Percentiles rank a stretch among this genome's conserved stretches.
Evolutionary conservation across 805 yeast genomes (phyloP).

Genomic region (Metschnikowia shivogae): DNA sequence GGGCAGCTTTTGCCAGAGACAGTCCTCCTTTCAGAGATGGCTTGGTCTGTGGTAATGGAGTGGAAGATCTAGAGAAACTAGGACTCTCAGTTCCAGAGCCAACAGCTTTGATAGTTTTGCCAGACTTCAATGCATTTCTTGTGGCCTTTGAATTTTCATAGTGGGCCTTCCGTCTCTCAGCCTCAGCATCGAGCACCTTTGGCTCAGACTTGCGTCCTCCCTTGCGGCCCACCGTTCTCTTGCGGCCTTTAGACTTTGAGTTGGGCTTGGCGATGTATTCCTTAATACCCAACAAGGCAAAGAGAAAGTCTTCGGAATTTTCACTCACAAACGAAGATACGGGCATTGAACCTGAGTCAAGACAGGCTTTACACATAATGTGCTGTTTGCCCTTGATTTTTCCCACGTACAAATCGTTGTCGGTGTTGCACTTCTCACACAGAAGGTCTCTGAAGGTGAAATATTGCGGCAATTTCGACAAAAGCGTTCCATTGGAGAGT

Average conservation of each 20-base stretch:
- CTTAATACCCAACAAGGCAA: conserved; percentile 45
- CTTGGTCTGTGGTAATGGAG: conserved; percentile 7
- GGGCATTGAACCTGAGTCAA: conserved; percentile 17
- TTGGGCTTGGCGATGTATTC: conserved; percentile 29
- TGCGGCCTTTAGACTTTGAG: conserved; percentile 25
- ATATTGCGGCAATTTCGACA: conserved; percentile 45
- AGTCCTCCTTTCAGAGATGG: neutral
- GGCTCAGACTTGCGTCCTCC: conserved; percentile 21
- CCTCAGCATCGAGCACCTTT: conserved; percentile 24
- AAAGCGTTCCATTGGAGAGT: conserved; percentile 52
- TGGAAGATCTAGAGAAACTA: conserved; percentile 9
- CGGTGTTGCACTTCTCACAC: conserved; percentile 44
- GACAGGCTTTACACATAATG: conserved; percentile 45
- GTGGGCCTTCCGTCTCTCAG: conserved; percentile 37
- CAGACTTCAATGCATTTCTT: conserved; percentile 32
- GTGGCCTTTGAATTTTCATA: conserved; percentile 31
- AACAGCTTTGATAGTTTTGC: conserved; percentile 36
- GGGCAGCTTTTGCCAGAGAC: neutral
- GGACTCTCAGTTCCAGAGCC: conserved; percentile 24
- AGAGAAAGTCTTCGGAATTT: conserved; percentile 44
- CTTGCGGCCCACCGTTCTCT: conserved; percentile 30
- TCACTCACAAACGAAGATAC: conserved; percentile 37
- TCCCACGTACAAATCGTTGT: conserved; percentile 37
- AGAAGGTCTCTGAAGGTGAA: conserved; percentile 47
- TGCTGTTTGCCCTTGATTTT: conserved; percentile 16